These are phyloP conservation scores for Themeda triandra DNA, from an alignment of 176 grass and related monocot species.

Conservation along the genomic window DNA sequence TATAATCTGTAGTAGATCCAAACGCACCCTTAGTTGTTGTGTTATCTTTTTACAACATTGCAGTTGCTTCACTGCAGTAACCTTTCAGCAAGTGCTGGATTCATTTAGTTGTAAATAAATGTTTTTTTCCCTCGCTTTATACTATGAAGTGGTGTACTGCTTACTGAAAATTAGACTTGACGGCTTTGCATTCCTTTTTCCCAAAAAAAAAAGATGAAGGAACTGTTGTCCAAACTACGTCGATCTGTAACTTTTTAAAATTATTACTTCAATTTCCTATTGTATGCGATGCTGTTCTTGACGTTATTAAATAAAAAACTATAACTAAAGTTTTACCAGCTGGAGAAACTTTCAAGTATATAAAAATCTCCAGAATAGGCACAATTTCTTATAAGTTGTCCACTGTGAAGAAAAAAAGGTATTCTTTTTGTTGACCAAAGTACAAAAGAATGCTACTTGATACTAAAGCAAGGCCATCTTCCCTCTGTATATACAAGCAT, in stretches of 20 bases:
- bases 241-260: neutral
- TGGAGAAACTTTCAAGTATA: neutral
- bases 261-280: neutral
- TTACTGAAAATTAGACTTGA: neutral
- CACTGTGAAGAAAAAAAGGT: neutral
- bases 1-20: neutral
- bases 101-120: neutral
- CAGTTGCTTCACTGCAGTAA: neutral
- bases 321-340: neutral
- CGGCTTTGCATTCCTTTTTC: neutral
- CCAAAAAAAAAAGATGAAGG: neutral
- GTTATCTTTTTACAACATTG: neutral
- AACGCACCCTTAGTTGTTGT: neutral
- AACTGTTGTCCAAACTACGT: neutral
- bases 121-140: neutral
- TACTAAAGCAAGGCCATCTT: neutral
- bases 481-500: neutral
- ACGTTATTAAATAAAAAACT: neutral
- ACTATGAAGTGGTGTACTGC: neutral
- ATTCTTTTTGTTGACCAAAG: neutral
- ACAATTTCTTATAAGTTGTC: neutral
- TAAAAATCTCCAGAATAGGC: neutral
- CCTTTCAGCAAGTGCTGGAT: slow-evolving; percentile 9
- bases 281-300: neutral
- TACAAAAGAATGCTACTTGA: neutral